A percentile compares a stretch with the other conserved stretches of the same genome.
These are phyloP conservation scores for Ophiostoma tasmaniense DNA, from an alignment of 2,329 filamentous ascomycete genomes.

Conservation along the genomic window DNA sequence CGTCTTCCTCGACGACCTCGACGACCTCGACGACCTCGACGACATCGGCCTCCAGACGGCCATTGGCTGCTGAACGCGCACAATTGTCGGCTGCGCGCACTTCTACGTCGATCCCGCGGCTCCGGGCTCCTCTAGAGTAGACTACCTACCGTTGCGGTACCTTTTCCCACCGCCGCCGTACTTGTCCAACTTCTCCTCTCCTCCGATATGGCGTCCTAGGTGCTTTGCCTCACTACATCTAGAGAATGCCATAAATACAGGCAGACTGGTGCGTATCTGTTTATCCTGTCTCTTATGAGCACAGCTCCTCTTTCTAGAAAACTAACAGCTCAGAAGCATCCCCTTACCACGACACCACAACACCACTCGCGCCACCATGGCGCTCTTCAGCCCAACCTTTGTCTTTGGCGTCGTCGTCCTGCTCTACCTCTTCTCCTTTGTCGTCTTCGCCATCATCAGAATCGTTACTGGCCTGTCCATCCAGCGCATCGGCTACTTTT, in stretches of 20 bases:
- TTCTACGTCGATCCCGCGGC: neutral
- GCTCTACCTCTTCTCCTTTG: constrained; percentile 82
- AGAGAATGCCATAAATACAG: constrained; percentile 16
- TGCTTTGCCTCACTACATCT: constrained; percentile 4
- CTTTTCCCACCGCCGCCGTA: neutral
- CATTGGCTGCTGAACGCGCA: neutral
- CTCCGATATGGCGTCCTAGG: constrained; percentile 15
- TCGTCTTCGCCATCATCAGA: constrained; percentile 85
- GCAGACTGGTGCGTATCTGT: constrained; percentile 8
- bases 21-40: neutral
- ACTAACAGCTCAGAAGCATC: neutral
- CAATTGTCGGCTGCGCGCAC: neutral
- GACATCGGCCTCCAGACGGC: neutral
- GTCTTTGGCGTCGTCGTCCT: constrained; percentile 78
- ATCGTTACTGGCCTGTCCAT: constrained; percentile 92
- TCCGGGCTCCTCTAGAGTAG: neutral
- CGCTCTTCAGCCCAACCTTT: constrained; percentile 67
- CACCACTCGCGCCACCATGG: constrained; percentile 43
- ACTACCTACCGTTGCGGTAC: no score
- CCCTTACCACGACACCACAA: neutral
- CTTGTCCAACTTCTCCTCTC: neutral
- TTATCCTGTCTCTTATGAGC: neutral
- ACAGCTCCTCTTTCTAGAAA: neutral
- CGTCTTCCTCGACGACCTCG: neutral
- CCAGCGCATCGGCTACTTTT: constrained; percentile 88